Percentiles rank a stretch among this genome's conserved stretches.
phyloP scores from a whole-genome alignment of 306 rosid genomes.

The Fragaria ananassa region DNA sequence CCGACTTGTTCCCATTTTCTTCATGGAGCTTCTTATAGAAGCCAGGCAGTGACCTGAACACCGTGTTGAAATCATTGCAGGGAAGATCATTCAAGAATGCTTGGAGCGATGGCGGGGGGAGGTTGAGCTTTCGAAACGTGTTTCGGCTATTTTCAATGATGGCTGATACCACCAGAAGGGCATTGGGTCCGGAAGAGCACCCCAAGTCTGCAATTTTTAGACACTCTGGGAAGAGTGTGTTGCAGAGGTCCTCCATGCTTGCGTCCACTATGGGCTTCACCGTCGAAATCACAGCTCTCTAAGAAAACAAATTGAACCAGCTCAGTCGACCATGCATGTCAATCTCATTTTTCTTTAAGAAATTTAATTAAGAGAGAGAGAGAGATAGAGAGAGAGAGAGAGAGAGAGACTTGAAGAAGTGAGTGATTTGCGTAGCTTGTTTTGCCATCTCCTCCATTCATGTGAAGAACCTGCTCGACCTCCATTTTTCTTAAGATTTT shows the following conservation, averaged over 20 bases:
- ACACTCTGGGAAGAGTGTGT: constrained; percentile 14
- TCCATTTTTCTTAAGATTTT: background rate
- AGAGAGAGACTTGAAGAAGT: background rate
- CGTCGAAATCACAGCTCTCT: constrained; percentile 1
- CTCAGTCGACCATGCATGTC: too few relatives aligned
- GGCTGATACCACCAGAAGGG: constrained; percentile 14
- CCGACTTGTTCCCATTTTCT: constrained; percentile 7
- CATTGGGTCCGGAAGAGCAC: constrained; percentile 42
- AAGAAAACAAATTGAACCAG: background rate
- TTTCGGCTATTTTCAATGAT: constrained; percentile 14
- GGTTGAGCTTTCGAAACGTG: background rate
- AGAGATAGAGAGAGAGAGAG: too few relatives aligned
- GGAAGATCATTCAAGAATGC: constrained; percentile 47
- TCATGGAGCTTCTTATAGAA: constrained; percentile 21
- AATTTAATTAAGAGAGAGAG: too few relatives aligned
- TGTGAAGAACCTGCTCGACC: constrained; percentile 12
- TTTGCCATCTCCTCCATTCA: constrained; percentile 20
- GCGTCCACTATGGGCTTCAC: constrained; percentile 23
- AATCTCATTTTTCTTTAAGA: too few relatives aligned
- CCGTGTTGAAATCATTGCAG: constrained; percentile 46
- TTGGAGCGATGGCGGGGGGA: constrained; percentile 19
- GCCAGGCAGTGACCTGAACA: constrained; percentile 33
- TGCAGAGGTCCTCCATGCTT: constrained; percentile 13
- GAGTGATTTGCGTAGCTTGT: constrained; percentile 23
- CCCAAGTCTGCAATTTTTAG: constrained; percentile 48